phyloP scores from a whole-genome alignment of 140 eudicot genomes.

The Cichorium intybus region DNA sequence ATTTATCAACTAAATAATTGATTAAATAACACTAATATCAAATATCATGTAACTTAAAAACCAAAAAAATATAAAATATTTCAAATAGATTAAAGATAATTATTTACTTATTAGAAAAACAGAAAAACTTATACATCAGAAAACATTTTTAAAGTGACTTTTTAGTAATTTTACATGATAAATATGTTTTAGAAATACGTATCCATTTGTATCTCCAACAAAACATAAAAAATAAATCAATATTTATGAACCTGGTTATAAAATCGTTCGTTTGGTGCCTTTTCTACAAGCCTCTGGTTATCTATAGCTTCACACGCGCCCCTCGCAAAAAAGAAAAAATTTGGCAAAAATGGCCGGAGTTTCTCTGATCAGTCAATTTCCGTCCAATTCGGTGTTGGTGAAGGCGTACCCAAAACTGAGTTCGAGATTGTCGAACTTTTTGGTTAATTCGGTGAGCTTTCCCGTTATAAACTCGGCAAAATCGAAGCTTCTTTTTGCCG shows the following conservation, averaged over 20 bases:
- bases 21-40: too few relatives aligned
- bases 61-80: too few relatives aligned
- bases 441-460: conserved; percentile 24
- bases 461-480: not conserved
- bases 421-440: conserved; percentile 11
- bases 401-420: not conserved
- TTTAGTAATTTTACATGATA: too few relatives aligned
- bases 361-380: conserved; percentile 30
- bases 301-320: not conserved
- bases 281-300: conserved; percentile 6
- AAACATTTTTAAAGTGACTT: too few relatives aligned
- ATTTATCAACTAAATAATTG: too few relatives aligned
- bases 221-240: not conserved
- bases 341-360: conserved; percentile 37
- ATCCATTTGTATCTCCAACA: not conserved
- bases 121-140: too few relatives aligned
- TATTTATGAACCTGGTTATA: not conserved
- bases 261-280: not conserved
- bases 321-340: not conserved
- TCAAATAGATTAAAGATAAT: too few relatives aligned
- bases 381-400: conserved; percentile 10
- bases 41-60: too few relatives aligned
- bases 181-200: too few relatives aligned
- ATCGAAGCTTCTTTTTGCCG: conserved; percentile 7
- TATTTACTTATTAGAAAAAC: too few relatives aligned